Conservation (phyloP, 1,139 yeast species). For the Lodderomyces metapsilosis region DNA sequence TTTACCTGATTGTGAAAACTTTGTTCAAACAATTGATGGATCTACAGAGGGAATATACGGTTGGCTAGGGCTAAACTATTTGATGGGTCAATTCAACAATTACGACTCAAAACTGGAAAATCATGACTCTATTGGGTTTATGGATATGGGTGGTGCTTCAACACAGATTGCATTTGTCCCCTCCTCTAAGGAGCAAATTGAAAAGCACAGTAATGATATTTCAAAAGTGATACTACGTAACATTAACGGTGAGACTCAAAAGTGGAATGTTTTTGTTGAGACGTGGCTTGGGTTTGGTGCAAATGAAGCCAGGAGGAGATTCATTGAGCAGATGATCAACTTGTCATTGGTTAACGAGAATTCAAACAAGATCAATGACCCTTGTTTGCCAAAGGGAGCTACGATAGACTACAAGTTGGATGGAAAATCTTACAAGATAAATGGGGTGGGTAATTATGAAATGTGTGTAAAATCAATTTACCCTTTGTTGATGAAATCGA, state of each 20-base stretch:
- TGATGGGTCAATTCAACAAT: slow-evolving; percentile 53
- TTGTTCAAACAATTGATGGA: slow-evolving; percentile 74
- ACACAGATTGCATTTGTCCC: slow-evolving; percentile 82
- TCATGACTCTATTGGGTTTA: slow-evolving; percentile 68
- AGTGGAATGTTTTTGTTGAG: slow-evolving; percentile 73
- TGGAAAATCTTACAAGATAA: slow-evolving; percentile 46
- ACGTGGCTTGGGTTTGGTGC: slow-evolving; percentile 90
- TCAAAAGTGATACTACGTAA: slow-evolving; percentile 55
- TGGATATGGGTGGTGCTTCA: slow-evolving; percentile 93
- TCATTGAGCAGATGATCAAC: slow-evolving; percentile 50
- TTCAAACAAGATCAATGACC: slow-evolving; percentile 48
- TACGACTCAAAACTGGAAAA: slow-evolving; percentile 30
- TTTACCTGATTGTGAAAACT: slow-evolving; percentile 53
- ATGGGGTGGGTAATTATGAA: slow-evolving; percentile 69
- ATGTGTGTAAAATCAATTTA: slow-evolving; percentile 65
- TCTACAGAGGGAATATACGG: slow-evolving; percentile 80
- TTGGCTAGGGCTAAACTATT: slow-evolving; percentile 73
- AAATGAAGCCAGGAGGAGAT: slow-evolving; percentile 69
- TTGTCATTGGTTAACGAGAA: slow-evolving; percentile 24
- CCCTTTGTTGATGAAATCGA: slow-evolving; percentile 64
- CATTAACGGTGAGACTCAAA: slow-evolving; percentile 58
- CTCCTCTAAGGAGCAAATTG: slow-evolving; percentile 47
- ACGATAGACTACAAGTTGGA: slow-evolving; percentile 38
- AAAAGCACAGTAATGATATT: slow-evolving; percentile 62
- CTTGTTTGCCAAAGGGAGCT: slow-evolving; percentile 69